Conservation (phyloP, 306 rosid species). For the Medicago ruthenica region DNA sequence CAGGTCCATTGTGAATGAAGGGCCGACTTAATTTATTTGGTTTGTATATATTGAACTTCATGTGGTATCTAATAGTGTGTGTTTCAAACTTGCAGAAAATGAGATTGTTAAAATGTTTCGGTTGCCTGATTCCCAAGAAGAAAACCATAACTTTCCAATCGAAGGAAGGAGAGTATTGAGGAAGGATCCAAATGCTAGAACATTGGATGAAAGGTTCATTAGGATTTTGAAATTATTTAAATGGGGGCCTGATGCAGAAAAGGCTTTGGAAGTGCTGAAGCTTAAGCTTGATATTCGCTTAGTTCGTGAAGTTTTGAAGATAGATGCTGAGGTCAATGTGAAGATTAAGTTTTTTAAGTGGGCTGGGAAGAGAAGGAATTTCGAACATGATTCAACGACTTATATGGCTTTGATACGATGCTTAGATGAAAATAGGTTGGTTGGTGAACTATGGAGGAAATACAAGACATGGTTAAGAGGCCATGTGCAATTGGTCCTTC, state of each 20-base stretch:
- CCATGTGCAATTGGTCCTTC: slow-evolving; percentile 56
- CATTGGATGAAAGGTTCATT: slow-evolving; percentile 82
- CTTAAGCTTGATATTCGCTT: slow-evolving; percentile 79
- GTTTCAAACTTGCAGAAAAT: slow-evolving; percentile 66
- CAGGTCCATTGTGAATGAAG: not conserved
- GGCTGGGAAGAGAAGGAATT: slow-evolving; percentile 83
- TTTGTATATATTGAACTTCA: slow-evolving; percentile 19
- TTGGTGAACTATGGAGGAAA: slow-evolving; percentile 80
- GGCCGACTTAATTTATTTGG: slow-evolving; percentile 25
- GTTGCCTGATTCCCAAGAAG: slow-evolving; percentile 53
- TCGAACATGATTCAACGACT: slow-evolving; percentile 69
- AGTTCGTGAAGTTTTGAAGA: slow-evolving; percentile 75
- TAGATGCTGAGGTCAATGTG: slow-evolving; percentile 75
- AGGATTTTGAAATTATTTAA: slow-evolving; percentile 89
- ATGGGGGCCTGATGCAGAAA: slow-evolving; percentile 97
- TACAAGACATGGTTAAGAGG: slow-evolving; percentile 81
- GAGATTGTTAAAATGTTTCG: slow-evolving; percentile 81
- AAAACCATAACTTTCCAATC: slow-evolving; percentile 37
- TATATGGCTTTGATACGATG: slow-evolving; percentile 76
- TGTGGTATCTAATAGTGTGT: slow-evolving; percentile 40
- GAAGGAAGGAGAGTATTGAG: slow-evolving; percentile 50
- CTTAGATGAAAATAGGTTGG: slow-evolving; percentile 64
- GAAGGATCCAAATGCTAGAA: slow-evolving; percentile 63
- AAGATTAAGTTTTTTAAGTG: slow-evolving; percentile 88
- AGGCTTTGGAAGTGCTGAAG: slow-evolving; percentile 87